Conservation (phyloP, 257 asterid genomes). For the Thymus mandschuricus region DNA sequence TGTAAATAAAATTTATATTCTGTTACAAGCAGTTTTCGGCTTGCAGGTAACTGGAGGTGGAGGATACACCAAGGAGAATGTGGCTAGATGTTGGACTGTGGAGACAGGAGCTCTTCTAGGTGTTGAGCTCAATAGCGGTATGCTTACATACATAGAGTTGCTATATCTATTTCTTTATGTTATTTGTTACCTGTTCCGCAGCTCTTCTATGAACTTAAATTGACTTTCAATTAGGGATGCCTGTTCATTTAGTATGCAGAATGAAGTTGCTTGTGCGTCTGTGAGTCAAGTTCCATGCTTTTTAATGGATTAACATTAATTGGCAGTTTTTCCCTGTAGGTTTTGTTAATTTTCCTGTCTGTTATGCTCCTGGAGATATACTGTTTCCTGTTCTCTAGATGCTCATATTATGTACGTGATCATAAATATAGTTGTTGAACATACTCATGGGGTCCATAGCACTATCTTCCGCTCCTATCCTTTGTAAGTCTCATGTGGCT, state of each 20-base stretch:
- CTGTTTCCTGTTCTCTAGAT: background rate
- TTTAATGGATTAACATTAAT: slow-evolving; percentile 16
- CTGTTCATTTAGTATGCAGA: slow-evolving; percentile 1
- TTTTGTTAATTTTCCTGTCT: background rate
- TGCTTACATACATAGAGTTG: slow-evolving; percentile 4
- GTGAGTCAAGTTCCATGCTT: slow-evolving; percentile 15
- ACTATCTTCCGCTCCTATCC: slow-evolving; percentile 14
- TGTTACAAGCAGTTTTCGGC: slow-evolving; percentile 27
- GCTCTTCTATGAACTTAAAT: background rate
- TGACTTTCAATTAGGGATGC: slow-evolving; percentile 3
- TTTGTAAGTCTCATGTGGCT: background rate
- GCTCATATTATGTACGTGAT: slow-evolving; percentile 14
- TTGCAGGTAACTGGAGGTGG: slow-evolving; percentile 99
- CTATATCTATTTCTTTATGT: slow-evolving; percentile 24
- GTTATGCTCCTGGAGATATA: too few species aligned
- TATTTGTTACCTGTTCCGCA: slow-evolving; percentile 14
- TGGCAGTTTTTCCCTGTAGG: background rate
- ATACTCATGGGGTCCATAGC: background rate
- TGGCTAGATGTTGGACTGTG: slow-evolving; percentile 98
- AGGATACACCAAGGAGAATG: slow-evolving; percentile 98
- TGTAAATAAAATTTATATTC: slow-evolving; percentile 8
- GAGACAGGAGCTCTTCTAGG: slow-evolving; percentile 94
- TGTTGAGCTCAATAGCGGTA: slow-evolving; percentile 88
- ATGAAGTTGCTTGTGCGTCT: slow-evolving; percentile 9
- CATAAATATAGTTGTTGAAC: slow-evolving; percentile 5